Conservation (phyloP, 1,139 yeast genomes). For the Meyerozyma carpophila region DNA sequence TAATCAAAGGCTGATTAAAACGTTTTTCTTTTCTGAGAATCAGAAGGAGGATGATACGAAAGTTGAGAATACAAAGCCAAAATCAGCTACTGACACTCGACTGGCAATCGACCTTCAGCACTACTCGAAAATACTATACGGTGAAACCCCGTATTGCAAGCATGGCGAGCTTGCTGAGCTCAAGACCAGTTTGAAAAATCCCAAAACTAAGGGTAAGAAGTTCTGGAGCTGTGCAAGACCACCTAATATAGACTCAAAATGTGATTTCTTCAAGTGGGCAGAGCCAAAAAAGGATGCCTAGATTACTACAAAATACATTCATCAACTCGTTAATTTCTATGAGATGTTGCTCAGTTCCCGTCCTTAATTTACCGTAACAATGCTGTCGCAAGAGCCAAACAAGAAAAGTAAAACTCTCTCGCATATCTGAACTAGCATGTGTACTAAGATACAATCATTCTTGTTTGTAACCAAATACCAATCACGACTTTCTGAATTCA, state of each 20-base stretch:
- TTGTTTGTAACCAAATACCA: neutral
- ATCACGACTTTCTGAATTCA: conserved; percentile 84
- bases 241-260: conserved; percentile 8
- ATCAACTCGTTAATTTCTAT: neutral
- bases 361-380: neutral
- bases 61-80: neutral
- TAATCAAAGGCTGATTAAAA: conserved; percentile 2
- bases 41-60: neutral
- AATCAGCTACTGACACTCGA: neutral
- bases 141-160: conserved; percentile 43
- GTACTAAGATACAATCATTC: neutral
- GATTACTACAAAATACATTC: neutral
- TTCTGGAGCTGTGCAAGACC: conserved; percentile 54
- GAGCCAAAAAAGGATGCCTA: neutral
- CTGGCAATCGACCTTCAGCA: neutral
- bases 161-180: conserved; percentile 47
- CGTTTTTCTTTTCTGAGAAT: conserved; percentile 3
- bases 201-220: conserved; percentile 44
- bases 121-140: conserved; percentile 16
- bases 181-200: conserved; percentile 42
- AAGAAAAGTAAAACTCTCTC: neutral
- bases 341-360: neutral
- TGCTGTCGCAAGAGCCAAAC: neutral
- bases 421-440: neutral
- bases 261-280: conserved; percentile 36